A percentile compares a stretch with the other conserved stretches of the same genome.
phyloP scores from a whole-genome alignment of 345 rosid species.

The Mangifera indica region DNA sequence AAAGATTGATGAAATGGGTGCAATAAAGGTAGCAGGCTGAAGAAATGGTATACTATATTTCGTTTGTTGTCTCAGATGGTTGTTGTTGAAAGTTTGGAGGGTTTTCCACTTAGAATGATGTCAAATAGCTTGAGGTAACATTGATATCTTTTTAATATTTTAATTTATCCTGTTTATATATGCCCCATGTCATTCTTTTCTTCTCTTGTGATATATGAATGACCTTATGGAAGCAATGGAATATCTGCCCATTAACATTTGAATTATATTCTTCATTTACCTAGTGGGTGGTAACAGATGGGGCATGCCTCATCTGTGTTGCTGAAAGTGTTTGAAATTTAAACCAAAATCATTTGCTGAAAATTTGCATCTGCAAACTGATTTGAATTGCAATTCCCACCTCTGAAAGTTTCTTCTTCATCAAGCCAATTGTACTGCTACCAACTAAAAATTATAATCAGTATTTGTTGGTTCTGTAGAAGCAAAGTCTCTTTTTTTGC shows the following conservation, averaged over 20 bases:
- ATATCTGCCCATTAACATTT: not conserved
- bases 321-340: not conserved
- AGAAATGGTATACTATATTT: slow-evolving; percentile 28
- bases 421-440: not conserved
- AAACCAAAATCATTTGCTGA: not conserved
- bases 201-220: not conserved
- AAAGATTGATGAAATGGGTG: slow-evolving; percentile 86
- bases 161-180: not conserved
- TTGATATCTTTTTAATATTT: slow-evolving; percentile 4
- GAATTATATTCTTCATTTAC: not conserved
- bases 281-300: not conserved
- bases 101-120: slow-evolving; percentile 39
- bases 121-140: slow-evolving; percentile 55
- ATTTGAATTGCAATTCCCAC: not conserved
- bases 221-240: not conserved
- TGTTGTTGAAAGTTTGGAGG: slow-evolving; percentile 52
- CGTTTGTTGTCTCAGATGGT: slow-evolving; percentile 37
- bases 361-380: too few species aligned
- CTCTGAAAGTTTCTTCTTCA: not conserved
- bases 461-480: not conserved
- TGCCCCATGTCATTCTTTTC: not conserved
- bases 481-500: too few species aligned
- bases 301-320: not conserved
- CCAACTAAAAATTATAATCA: not conserved
- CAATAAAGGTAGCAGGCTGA: slow-evolving; percentile 86